Evolutionary conservation across 2,329 filamentous ascomycete species (phyloP), one percentile per base, ranked within the genome.

Genomic region (Acarospora socialis): DNA sequence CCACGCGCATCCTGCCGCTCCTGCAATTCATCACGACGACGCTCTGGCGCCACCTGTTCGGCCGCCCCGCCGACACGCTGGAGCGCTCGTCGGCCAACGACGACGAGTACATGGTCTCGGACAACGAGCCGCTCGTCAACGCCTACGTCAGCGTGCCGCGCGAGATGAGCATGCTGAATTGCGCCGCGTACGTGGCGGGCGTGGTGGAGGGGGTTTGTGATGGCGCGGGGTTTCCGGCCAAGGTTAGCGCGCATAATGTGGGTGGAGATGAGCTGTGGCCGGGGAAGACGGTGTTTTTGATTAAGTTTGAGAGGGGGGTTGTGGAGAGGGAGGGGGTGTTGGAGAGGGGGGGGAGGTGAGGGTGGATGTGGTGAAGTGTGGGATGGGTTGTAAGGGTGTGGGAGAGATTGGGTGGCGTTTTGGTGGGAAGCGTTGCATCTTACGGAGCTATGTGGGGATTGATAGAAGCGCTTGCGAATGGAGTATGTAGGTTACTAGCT

Each of bases 81-180:
- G 90, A 98, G 61, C 86, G 90, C 59, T 82, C 76, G 37, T 75
- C 75, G 33, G 77, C 81, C 48, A 87, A 84, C 32, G 77, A 82
- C 6, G 83, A 90, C 46, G 87, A 95, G 63, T 98, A 95, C 65
- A 95, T 98, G 87, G 90, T 98, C 47, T 82, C 86, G 47, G 90
- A 98, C 60, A 95, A 98, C 59, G 90, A 95, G 54, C 90, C 90
- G 14, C 67, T 95, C 30, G 87, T 95, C 22, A 95, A 94, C 57
- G 77, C 79, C 40, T 95, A 90, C 60, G 80, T 98, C 51, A 83
- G 76, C 47, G 79, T 95, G 32, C 90, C 90, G 10, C 79, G 79
- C 49, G 90, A 98, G 59, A 92, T 98, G 81, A 84, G 72, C 57
- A 81, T 90, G 68, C 67, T 98, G 49, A 95, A 94, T 56, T 94